Conservation (phyloP, 2,329 filamentous ascomycete species). For the Elsinoe australis region DNA sequence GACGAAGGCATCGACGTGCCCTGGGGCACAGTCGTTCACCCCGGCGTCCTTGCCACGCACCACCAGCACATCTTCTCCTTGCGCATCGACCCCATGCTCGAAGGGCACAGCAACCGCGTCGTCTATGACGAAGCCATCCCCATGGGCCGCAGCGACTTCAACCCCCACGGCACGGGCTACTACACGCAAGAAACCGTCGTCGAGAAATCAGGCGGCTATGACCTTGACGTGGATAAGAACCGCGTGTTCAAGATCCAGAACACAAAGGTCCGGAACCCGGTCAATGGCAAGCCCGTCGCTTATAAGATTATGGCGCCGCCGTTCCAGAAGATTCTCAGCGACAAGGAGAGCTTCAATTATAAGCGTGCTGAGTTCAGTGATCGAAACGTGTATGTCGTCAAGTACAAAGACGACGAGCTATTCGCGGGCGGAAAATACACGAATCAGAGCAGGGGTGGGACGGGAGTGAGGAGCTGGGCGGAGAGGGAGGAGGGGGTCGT, state of each 20-base stretch:
- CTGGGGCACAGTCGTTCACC: slow-evolving; percentile 62
- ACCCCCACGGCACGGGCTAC: slow-evolving; percentile 50
- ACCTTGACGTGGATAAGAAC: slow-evolving; percentile 40
- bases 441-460: slow-evolving; percentile 50
- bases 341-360: slow-evolving; percentile 48
- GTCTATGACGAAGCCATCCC: slow-evolving; percentile 50
- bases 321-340: slow-evolving; percentile 46
- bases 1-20: slow-evolving; percentile 57
- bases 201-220: slow-evolving; percentile 44
- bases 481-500: slow-evolving; percentile 47
- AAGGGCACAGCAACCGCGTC: slow-evolving; percentile 40
- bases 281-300: slow-evolving; percentile 42
- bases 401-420: slow-evolving; percentile 51
- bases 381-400: slow-evolving; percentile 52
- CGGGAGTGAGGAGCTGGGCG: slow-evolving; percentile 43
- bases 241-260: slow-evolving; percentile 46
- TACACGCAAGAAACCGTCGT: slow-evolving; percentile 41
- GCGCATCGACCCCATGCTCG: slow-evolving; percentile 42
- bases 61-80: slow-evolving; percentile 69
- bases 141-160: slow-evolving; percentile 50
- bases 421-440: slow-evolving; percentile 55
- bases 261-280: slow-evolving; percentile 36
- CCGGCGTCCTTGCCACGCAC: slow-evolving; percentile 59
- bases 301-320: slow-evolving; percentile 45
- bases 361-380: slow-evolving; percentile 53